Evolutionary conservation across 2,329 filamentous ascomycete species (phyloP).

Genomic region (Coccinonectria pachysandricola): DNA sequence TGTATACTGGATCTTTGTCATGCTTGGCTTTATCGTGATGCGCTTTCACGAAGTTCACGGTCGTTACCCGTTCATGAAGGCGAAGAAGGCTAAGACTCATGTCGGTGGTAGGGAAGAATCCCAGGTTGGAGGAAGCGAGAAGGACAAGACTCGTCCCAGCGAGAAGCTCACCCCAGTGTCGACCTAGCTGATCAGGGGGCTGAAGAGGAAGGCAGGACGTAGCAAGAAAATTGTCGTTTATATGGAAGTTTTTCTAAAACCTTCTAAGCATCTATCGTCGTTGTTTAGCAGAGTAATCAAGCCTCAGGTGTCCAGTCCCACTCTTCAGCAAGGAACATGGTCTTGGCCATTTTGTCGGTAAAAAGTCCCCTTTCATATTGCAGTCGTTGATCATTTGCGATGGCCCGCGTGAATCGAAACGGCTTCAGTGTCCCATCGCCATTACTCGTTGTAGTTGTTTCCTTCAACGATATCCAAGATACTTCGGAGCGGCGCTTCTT

Average conservation of each 20-base stretch:
- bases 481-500: constrained; percentile 27
- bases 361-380: constrained; percentile 39
- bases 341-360: constrained; percentile 39
- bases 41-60: constrained; percentile 54
- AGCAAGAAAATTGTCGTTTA: constrained; percentile 2
- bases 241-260: constrained; percentile 10
- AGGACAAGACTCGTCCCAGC: constrained; percentile 14
- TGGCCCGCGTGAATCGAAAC: constrained; percentile 41
- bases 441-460: constrained; percentile 4
- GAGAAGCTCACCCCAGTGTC: constrained; percentile 19
- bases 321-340: constrained; percentile 43
- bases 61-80: constrained; percentile 35
- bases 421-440: constrained; percentile 9
- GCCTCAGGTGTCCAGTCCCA: constrained; percentile 52
- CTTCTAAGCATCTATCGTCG: constrained; percentile 11
- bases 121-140: too few relatives aligned
- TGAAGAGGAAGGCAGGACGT: background rate
- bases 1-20: constrained; percentile 72
- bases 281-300: constrained; percentile 14
- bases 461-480: constrained; percentile 29
- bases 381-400: constrained; percentile 40
- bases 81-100: constrained; percentile 21
- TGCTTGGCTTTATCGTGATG: constrained; percentile 56
- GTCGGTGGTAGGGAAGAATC: too few relatives aligned
- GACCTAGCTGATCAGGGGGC: background rate